Evolutionary conservation across 257 asterid genomes (phyloP), one percentile per base, ranked within the genome.

Genomic region (Avicennia marina): DNA sequence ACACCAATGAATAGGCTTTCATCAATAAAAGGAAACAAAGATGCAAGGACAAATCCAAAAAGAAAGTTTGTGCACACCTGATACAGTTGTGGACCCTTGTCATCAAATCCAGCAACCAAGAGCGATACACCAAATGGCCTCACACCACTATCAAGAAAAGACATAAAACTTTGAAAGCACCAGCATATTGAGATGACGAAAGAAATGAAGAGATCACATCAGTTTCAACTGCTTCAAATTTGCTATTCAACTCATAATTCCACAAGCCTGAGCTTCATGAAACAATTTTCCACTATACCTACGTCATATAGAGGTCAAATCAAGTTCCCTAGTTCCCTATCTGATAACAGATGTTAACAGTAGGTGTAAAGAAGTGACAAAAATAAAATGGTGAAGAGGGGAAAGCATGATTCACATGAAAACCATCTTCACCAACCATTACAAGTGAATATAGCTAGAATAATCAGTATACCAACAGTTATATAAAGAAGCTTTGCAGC

Each of bases 81-180:
- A 77, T 87, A 90, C 24, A 87, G 84, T 70, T 90, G 98, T 40
- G 98, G 98, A 62, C 98, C 98, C 84, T 90, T 90, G 90, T 90
- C 98, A 74, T 90, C 98, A 72, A 52, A 87, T 44, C 98, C 98
- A 57, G 96, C 96, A 77, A 87, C 90, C 87, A 90, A 75, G 62
- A 90, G 90, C 12, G 98, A 90, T 54, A 90, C 98, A 38, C 96
- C 98, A 67, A 90, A 90, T 20, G 98, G 98, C 79, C 98, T 82
- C 65, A 90, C 98, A 50, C 98, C 98, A 77, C 98, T 90, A 61
- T 45, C 62, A 54, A 10, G 53, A 33, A 48, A 76, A 29, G 8
- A 26, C 60, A 58, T 54, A 52, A 62, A 64, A 18, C n/a, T n/a
- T n/a, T n/a, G n/a, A 41, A 29, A 55, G n/a, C 29, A 34, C 15